These are phyloP conservation scores for Ganoderma meredithae DNA, from an alignment of 1,284 basidiomycete species.

Conservation along the genomic window DNA sequence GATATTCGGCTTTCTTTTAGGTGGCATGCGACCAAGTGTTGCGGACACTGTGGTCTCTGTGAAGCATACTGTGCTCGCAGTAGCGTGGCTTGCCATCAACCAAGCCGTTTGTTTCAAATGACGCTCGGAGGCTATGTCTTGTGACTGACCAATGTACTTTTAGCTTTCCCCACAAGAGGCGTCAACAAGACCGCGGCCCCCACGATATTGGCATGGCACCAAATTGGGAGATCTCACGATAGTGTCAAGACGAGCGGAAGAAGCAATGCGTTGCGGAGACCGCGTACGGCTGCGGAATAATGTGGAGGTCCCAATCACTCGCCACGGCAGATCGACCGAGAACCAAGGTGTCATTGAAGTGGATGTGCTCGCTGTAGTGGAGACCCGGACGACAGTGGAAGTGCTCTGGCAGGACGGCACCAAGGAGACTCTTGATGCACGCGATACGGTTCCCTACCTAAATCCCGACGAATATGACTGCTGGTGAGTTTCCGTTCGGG, in stretches of 20 bases:
- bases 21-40: constrained; percentile 50
- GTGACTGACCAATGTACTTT: background rate
- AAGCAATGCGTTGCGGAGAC: constrained; percentile 73
- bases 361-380: constrained; percentile 68
- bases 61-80: constrained; percentile 79
- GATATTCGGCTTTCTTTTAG: constrained; percentile 54
- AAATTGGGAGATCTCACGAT: constrained; percentile 74
- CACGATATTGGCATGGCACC: constrained; percentile 76
- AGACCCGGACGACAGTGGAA: constrained; percentile 74
- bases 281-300: constrained; percentile 63
- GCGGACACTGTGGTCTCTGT: constrained; percentile 77
- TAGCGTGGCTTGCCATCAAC: constrained; percentile 91
- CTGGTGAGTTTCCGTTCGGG: constrained; percentile 58
- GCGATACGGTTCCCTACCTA: constrained; percentile 80
- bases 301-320: constrained; percentile 56
- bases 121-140: background rate
- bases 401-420: constrained; percentile 91
- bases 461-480: constrained; percentile 88
- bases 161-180: constrained; percentile 69
- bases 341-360: constrained; percentile 55
- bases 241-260: constrained; percentile 66
- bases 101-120: constrained; percentile 66
- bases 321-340: constrained; percentile 61
- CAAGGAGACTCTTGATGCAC: constrained; percentile 64
- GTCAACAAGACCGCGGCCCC: constrained; percentile 67